Base-by-base conservation (phyloP, 225 moss, liverwort and hornwort species). In the Neckera pumila region DNA sequence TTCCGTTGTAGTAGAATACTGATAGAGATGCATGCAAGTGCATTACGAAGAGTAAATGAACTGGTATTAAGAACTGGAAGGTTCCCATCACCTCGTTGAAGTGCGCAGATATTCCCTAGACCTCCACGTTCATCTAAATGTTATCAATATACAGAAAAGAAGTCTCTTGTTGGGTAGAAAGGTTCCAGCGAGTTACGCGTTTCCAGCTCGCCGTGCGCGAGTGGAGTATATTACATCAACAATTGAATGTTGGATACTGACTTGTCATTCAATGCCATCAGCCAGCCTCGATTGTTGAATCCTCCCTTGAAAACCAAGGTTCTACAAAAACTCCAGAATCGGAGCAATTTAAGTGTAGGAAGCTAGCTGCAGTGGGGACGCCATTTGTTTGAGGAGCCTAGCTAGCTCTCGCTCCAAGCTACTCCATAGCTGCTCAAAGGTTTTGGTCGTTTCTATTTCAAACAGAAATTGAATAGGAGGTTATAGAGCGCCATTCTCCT, bases 141-240 rank as follows among this genome's bases (percentile, higher is more conserved):
- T 89, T 89, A 69, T 89, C 81, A 89, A 72, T 34, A 86, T 47
- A 53, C 77, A 54, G 81, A 76, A 89, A 85, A 89, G 51, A 54
- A 77, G 58, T 58, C 28, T 43, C 71, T 85, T 70, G 92, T 92
- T 89, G 77, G 92, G 92, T 90, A 87, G 92, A 92, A 92, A 92
- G 86, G 76, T 84, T 62, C 31, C 61, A 36, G 84, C 59, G 61
- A 83, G 85, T 14, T 69, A 77, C 88, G 59, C 76, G 90, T 84
- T 88, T 80, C 88, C 90, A 92, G 90, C 92, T 84, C 92, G 49
- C 86, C 84, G 69, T 79, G 88, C 87, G 85, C 89, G 84, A 75
- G 87, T 11, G 70, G 64, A 57, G 70, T 90, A 86, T 83, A 86
- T 61, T 75, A 80, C 85, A 56, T 87, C 85, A 72, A 84, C 53